Evolutionary conservation across 106 monocot genomes (phyloP).

Genomic region (Acorus calamus): DNA sequence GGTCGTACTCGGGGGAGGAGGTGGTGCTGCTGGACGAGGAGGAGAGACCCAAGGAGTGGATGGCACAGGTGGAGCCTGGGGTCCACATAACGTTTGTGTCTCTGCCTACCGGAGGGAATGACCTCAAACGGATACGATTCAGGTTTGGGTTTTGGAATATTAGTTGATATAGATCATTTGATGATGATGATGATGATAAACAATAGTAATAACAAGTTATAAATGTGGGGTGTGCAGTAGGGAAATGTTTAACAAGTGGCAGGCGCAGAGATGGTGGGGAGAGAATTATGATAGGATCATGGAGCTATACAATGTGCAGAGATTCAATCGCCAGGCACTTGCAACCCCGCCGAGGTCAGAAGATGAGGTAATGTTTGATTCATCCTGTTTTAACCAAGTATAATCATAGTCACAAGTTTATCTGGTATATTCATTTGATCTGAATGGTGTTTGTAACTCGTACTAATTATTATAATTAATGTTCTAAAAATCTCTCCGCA

Average conservation of each 20-base stretch:
- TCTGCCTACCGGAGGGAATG: conserved; percentile 71
- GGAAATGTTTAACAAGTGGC: conserved; percentile 99
- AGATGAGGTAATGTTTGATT: conserved; percentile 20
- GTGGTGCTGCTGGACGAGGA: conserved; percentile 34
- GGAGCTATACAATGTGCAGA: conserved; percentile 93
- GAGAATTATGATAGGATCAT: conserved; percentile 89
- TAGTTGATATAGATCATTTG: too few relatives aligned
- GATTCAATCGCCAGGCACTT: conserved; percentile 69
- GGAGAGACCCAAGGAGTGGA: conserved; percentile 73
- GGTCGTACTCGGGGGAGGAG: conserved; percentile 8
- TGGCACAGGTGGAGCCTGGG: conserved; percentile 89
- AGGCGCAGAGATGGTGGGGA: conserved; percentile 98
- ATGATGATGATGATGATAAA: too few relatives aligned
- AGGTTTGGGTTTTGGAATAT: conserved; percentile 22
- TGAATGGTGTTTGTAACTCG: too few relatives aligned
- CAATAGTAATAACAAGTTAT: too few relatives aligned
- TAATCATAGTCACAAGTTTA: too few relatives aligned
- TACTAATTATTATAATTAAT: too few relatives aligned
- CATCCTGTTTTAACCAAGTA: too few relatives aligned
- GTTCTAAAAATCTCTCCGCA: too few relatives aligned
- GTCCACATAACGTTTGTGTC: conserved; percentile 87
- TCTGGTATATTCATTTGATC: too few relatives aligned
- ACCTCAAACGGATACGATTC: conserved; percentile 91
- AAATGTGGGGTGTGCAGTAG: conserved; percentile 28
- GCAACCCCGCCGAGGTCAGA: conserved; percentile 66